Evolutionary conservation across 1,139 yeast genomes (phyloP), one percentile per base, ranked within the genome.

Genomic region (Saccharomyces pastorianus): DNA sequence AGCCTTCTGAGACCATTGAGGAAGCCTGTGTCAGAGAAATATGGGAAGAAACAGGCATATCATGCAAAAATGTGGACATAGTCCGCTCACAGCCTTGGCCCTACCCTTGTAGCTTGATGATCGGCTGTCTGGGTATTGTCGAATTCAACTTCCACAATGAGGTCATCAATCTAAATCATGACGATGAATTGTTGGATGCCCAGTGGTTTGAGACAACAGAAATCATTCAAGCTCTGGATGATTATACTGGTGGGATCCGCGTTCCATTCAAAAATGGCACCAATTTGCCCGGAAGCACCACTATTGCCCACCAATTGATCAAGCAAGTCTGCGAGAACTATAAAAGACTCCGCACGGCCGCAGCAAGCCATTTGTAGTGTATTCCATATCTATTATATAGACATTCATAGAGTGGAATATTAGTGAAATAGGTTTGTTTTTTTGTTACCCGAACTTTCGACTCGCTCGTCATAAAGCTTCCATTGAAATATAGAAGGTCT

Each of bases 1-100:
- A 91, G 70, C 96, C 97, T 0, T 87, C 91, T 26, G 99, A 91
- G 71, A 83, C 95, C 0, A 83, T 91, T 29, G 98, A 91, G 70
- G 85, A 83, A 48, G 95, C 96, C 13, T 88, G 95, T 34, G 77
- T 84, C 51, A 75, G 99, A 58, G 99, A 91, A 68, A 85, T 88
- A 42, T 90, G 95, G 90, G 99, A 91, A 69, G 99, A 91, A 70
- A 84, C 97, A 2, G 99, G 99, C 3, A 88, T 89, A 41, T 77
- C 73, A 48, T 83, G 87, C 52, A 64, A 73, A 2, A 73, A 76
- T 47, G 85, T 90, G 34, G 70, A 75, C 51, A 77, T 90, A 51
- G 73, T 84, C 31, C 76, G 82, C 66, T 81, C 93, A 7, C 97
- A 90, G 70, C 96, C 97, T 6, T 90, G 97, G 97, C 99, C 98